Evolutionary conservation across 352 stramenopile genomes (phyloP).

Genomic region (Peronospora belbahrii): DNA sequence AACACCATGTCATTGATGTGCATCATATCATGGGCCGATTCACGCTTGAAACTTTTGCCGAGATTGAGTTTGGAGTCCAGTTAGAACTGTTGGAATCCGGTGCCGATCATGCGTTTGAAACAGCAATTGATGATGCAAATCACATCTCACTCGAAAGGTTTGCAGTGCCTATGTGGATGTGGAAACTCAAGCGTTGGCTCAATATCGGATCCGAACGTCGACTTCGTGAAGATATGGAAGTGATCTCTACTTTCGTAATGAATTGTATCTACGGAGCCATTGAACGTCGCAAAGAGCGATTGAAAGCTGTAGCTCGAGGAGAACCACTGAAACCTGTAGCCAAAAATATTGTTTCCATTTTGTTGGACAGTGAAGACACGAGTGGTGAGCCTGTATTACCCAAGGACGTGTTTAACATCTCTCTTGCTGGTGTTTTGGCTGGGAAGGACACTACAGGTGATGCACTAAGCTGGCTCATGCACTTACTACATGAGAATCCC

Average conservation of each 20-base stretch:
- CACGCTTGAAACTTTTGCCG: conserved; percentile 36
- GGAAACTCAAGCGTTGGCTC: conserved; percentile 42
- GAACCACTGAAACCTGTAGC: conserved; percentile 9
- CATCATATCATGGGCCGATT: conserved; percentile 30
- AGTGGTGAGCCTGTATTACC: conserved; percentile 17
- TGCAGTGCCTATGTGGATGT: conserved; percentile 26
- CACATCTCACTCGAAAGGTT: conserved; percentile 26
- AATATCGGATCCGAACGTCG: conserved; percentile 25
- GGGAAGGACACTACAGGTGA: conserved; percentile 56
- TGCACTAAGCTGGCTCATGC: conserved; percentile 47
- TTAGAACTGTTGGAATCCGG: conserved; percentile 26
- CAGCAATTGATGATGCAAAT: conserved; percentile 28
- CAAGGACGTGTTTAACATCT: conserved; percentile 48
- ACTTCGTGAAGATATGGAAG: conserved; percentile 15
- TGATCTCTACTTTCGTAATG: conserved; percentile 29
- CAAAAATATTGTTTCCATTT: conserved; percentile 34
- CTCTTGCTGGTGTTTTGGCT: conserved; percentile 54
- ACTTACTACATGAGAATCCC: conserved; percentile 43
- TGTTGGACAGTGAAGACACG: conserved; percentile 25
- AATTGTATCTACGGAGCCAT: conserved; percentile 18
- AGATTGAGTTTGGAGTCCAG: conserved; percentile 39
- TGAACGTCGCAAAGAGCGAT: conserved; percentile 10
- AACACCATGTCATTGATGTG: conserved; percentile 15
- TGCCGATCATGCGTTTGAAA: conserved; percentile 30
- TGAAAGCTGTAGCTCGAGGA: conserved; percentile 11